Percentiles rank a stretch among this genome's conserved stretches.
phyloP scores from a whole-genome alignment of 1,139 yeast species.

The Yamadazyma spencermartinsiae region DNA sequence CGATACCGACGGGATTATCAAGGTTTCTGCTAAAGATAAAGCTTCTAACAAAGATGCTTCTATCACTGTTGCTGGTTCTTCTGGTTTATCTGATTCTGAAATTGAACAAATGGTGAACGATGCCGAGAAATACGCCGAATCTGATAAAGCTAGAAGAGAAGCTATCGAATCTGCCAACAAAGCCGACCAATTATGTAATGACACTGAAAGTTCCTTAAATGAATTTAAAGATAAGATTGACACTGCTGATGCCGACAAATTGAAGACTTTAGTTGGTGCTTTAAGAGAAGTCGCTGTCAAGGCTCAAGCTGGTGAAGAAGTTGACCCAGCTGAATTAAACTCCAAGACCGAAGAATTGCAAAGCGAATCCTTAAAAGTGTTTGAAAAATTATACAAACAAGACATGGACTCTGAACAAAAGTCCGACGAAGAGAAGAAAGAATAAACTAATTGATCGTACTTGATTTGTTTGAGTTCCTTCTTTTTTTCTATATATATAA shows the following conservation, averaged over 20 bases:
- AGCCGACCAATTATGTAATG: constrained; percentile 95
- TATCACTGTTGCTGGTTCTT: constrained; percentile 97
- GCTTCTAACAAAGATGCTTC: constrained; percentile 98
- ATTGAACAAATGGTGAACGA: constrained; percentile 98
- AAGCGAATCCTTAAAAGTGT: constrained; percentile 86
- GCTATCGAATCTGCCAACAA: constrained; percentile 94
- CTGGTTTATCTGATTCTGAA: constrained; percentile 95
- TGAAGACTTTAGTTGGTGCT: constrained; percentile 71
- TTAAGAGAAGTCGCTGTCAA: constrained; percentile 90
- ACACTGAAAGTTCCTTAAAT: constrained; percentile 90
- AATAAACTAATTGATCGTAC: constrained; percentile 8
- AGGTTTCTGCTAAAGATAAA: constrained; percentile 98
- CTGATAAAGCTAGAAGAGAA: constrained; percentile 94
- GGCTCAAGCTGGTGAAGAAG: constrained; percentile 92
- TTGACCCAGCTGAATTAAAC: constrained; percentile 81
- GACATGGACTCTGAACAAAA: constrained; percentile 38
- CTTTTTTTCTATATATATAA: background rate
- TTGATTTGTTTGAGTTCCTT: constrained; percentile 1
- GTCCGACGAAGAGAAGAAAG: constrained; percentile 24
- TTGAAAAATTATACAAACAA: constrained; percentile 90
- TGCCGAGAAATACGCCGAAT: constrained; percentile 96
- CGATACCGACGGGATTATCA: constrained; percentile 98
- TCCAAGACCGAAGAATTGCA: constrained; percentile 94
- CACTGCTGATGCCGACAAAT: constrained; percentile 82
- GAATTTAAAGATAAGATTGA: constrained; percentile 95